Base-by-base conservation (phyloP, 2,329 filamentous ascomycete species). In the Aspergillus ruber region DNA sequence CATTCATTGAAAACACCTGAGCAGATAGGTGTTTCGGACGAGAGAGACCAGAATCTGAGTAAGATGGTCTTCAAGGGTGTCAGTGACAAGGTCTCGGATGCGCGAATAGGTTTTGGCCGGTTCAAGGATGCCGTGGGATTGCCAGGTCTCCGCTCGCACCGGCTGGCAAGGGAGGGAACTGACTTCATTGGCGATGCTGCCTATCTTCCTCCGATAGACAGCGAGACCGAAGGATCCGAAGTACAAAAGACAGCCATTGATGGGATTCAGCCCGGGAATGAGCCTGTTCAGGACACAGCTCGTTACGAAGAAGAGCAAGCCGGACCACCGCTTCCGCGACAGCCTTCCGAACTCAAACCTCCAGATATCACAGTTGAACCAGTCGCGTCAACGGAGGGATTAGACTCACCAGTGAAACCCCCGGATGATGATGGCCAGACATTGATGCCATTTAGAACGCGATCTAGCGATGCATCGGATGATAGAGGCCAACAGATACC, bases 111-210 rank as follows among this genome's bases (percentile, higher is more conserved):
- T 0, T 78, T 95, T 47, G 87, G 86, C 1, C 83, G 88, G 32
- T 90, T 96, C 64, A 90, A 90, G 61, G 89, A 91, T 62, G 88
- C 84, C 2, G 86, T 95, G 32, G 87, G 88, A 1, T 44, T 68
- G 4, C 63, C 64, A 12, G 58, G 63, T 21, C 60, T 67, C 38
- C 69, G 70, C 18, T 69, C 66, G 18, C 68, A 67, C 40, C 70
- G 65, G 44, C 56, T 60, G 41, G 57, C 64, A 9, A 68, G 66
- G 52, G 69, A 73, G 6, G 60, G 56, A 6, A 33, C 53, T 2
- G 66, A 66, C 21, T 36, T 67, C 20, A 57, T 60, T 25, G 52
- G 54, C 41, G 64, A 68, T 44, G 46, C 56, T 41, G 55, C 58
- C 6, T 61, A 63, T 49, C 49, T 57, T 20, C 55, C 60, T 44